These are phyloP conservation scores for Cornus kousa DNA, from an alignment of 148 eudicot species.

Conservation along the genomic window DNA sequence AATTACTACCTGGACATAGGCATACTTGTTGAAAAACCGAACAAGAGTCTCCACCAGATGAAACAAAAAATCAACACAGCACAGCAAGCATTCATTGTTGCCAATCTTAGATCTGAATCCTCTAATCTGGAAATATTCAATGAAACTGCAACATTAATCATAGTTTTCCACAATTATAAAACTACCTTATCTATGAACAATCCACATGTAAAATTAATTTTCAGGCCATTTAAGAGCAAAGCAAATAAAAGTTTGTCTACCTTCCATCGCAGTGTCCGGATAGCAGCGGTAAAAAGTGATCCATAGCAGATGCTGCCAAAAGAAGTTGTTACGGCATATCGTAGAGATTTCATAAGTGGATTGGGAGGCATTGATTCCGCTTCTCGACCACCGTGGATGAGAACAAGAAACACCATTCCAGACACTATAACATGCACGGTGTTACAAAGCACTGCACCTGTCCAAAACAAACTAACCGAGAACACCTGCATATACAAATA, in stretches of 20 bases:
- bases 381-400: conserved; percentile 82
- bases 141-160: conserved; percentile 11
- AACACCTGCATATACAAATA: conserved; percentile 57
- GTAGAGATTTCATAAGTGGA: conserved; percentile 67
- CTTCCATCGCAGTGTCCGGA: conserved; percentile 94
- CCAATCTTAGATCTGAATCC: conserved; percentile 93
- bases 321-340: conserved; percentile 84
- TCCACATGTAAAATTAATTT: neutral
- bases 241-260: conserved; percentile 31
- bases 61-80: conserved; percentile 90
- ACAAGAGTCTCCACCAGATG: conserved; percentile 95
- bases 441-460: conserved; percentile 95
- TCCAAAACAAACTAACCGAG: conserved; percentile 91
- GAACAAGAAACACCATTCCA: conserved; percentile 93
- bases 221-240: neutral
- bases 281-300: conserved; percentile 95
- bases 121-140: conserved; percentile 55
- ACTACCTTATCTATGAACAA: neutral
- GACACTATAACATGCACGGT: conserved; percentile 96
- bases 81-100: conserved; percentile 85
- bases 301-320: conserved; percentile 99
- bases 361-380: conserved; percentile 81
- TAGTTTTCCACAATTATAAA: neutral
- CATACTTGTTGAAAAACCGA: conserved; percentile 94
- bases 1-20: conserved; percentile 77